These are phyloP conservation scores for Physaria fendleri DNA, from an alignment of 345 rosid genomes.

Conservation along the genomic window DNA sequence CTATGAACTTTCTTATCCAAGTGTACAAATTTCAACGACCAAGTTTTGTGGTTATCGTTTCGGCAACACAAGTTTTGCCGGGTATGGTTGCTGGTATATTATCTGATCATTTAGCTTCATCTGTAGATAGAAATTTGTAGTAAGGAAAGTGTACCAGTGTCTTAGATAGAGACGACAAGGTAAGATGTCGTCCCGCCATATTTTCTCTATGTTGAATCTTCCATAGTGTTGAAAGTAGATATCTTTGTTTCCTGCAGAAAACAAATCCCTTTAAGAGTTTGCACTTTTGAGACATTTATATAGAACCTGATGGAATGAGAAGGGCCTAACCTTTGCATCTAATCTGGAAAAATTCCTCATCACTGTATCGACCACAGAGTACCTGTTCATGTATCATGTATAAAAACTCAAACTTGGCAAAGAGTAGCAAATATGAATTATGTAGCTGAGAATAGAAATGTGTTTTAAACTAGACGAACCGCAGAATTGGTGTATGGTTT, in stretches of 20 bases:
- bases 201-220: constrained; percentile 58
- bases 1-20: background rate
- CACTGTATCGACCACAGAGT: constrained; percentile 72
- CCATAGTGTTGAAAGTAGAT: constrained; percentile 66
- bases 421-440: background rate
- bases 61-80: too few species aligned
- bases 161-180: constrained; percentile 90
- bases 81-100: background rate
- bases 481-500: constrained; percentile 48
- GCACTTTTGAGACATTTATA: background rate
- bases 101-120: background rate
- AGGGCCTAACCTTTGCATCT: constrained; percentile 60
- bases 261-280: background rate
- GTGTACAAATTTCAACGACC: background rate
- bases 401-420: constrained; percentile 7
- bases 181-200: constrained; percentile 82
- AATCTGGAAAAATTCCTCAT: constrained; percentile 65
- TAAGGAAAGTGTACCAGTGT: constrained; percentile 54
- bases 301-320: background rate
- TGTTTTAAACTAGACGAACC: constrained; percentile 39
- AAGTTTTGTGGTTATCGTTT: too few species aligned
- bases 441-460: background rate
- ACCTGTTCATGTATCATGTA: constrained; percentile 47
- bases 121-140: background rate
- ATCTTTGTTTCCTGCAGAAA: constrained; percentile 63